These are phyloP conservation scores for Lumnitzera racemosa DNA, from an alignment of 345 rosid genomes.

Conservation along the genomic window DNA sequence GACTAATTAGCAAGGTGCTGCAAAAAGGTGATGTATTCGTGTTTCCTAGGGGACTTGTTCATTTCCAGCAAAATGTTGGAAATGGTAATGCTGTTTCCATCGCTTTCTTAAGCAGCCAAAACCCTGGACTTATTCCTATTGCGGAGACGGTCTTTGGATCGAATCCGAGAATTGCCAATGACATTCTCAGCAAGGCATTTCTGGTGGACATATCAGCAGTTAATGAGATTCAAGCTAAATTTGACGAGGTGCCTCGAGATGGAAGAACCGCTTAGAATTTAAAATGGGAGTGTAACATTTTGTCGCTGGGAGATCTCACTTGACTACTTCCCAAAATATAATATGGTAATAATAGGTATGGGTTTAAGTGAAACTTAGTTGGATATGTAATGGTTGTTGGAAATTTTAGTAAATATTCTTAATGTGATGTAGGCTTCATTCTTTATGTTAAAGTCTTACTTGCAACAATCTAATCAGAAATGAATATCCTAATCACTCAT, in stretches of 20 bases:
- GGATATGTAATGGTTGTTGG: no score
- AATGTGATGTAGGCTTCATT: no score
- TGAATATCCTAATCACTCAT: no score
- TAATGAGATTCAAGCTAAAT: constrained; percentile 6
- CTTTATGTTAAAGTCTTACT: no score
- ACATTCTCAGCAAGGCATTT: constrained; percentile 20
- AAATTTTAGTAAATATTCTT: no score
- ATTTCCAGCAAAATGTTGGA: constrained; percentile 21
- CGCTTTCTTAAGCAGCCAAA: constrained; percentile 17
- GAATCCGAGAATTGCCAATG: constrained; percentile 5
- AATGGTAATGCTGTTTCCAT: constrained; percentile 2
- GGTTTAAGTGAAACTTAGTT: no score
- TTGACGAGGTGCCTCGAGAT: neutral
- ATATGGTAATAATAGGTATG: no score
- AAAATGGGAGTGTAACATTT: no score
- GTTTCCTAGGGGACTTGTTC: constrained; percentile 16
- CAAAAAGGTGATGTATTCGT: constrained; percentile 18
- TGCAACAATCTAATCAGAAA: no score
- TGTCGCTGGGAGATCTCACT: no score
- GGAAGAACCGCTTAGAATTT: no score
- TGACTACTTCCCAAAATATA: no score
- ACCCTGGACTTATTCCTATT: constrained; percentile 14
- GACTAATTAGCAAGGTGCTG: constrained; percentile 17
- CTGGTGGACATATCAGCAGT: constrained; percentile 12
- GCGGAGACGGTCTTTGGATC: constrained; percentile 22